Evolutionary conservation across 495 filamentous ascomycete species (phyloP).

Genomic region (Aspergillus heteromorphus): DNA sequence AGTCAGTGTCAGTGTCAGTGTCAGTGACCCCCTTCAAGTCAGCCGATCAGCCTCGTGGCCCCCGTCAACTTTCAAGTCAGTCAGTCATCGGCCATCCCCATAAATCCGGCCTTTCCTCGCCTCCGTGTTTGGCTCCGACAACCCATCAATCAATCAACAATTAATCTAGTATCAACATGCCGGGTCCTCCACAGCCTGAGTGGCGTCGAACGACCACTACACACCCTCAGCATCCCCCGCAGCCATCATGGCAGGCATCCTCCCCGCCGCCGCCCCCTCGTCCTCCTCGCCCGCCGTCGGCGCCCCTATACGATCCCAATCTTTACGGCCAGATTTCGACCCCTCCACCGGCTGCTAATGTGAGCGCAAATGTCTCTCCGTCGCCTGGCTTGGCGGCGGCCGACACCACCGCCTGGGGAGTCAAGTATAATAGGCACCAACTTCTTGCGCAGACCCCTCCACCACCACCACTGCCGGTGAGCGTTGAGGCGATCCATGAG

Average conservation of each 20-base stretch:
- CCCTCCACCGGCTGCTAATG: constrained; percentile 7
- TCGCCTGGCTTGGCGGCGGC: constrained; percentile 14
- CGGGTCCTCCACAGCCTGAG: constrained; percentile 37
- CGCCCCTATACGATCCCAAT: constrained; percentile 34
- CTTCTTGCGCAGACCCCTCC: constrained; percentile 31
- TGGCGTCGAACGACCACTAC: constrained; percentile 31
- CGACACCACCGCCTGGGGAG: constrained; percentile 40
- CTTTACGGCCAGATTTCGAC: constrained; percentile 36
- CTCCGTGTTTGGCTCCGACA: no score
- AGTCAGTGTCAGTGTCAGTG: no score
- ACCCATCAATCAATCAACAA: no score
- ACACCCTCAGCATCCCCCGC: neutral
- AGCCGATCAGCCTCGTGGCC: no score
- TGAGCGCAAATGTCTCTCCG: constrained; percentile 20
- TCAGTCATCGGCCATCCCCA: no score
- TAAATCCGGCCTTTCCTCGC: no score
- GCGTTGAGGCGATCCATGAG: constrained; percentile 5
- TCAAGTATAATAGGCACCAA: constrained; percentile 38
- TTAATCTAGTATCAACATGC: no score
- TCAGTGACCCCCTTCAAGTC: no score
- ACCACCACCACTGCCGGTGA: constrained; percentile 47
- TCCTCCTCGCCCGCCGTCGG: constrained; percentile 11
- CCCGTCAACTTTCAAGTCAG: no score
- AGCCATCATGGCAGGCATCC: neutral
- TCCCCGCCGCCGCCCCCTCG: constrained; percentile 7